Percentiles rank a stretch among this genome's conserved stretches.
phyloP scores from a whole-genome alignment of 805 yeast genomes.

The Lipomyces mesembrius region DNA sequence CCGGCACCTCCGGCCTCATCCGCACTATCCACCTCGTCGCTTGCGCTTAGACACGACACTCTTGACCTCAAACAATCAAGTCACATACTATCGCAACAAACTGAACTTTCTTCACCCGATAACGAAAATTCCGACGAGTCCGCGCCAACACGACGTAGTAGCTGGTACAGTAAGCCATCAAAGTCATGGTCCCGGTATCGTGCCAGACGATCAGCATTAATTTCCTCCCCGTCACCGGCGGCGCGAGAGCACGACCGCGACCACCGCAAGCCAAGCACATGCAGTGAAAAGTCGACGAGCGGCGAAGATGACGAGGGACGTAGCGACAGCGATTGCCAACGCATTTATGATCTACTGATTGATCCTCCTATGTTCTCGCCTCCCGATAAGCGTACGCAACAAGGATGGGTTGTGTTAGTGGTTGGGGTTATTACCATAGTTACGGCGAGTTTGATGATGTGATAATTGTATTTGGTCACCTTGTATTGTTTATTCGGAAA shows the following conservation, averaged over 20 bases:
- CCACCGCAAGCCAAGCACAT: not conserved
- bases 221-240: not conserved
- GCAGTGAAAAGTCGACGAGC: not conserved
- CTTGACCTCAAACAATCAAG: not conserved
- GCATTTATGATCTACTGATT: conserved; percentile 17
- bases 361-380: conserved; percentile 36
- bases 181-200: not conserved
- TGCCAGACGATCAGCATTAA: not conserved
- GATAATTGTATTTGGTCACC: conserved; percentile 18
- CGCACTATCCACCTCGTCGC: not conserved
- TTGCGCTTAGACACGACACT: not conserved
- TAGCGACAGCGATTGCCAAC: conserved; percentile 3
- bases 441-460: conserved; percentile 36
- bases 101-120: not conserved
- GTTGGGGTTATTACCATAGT: conserved; percentile 33
- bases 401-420: conserved; percentile 27
- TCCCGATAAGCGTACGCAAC: conserved; percentile 34
- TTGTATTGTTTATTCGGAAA: not conserved
- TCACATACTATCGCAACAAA: not conserved
- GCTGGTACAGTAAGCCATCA: not conserved
- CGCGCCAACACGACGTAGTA: not conserved
- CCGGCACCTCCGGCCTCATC: conserved; percentile 5
- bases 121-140: not conserved
- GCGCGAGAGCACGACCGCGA: not conserved
- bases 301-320: not conserved